Conservation (phyloP, 108 stramenopile genomes). For the Conticribra guillardii region DNA sequence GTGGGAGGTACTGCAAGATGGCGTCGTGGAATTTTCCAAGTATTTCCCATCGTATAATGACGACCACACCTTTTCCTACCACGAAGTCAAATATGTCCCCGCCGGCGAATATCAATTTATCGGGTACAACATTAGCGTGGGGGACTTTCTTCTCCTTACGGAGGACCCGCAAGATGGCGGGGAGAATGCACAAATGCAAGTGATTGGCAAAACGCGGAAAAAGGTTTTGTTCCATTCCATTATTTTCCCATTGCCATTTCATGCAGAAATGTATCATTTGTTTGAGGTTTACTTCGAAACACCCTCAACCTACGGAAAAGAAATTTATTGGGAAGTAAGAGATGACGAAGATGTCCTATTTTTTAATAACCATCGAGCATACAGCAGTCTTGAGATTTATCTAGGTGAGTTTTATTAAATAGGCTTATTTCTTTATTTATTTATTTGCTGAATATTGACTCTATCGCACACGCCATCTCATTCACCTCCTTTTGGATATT, state of each 20-base stretch:
- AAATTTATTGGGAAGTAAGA: neutral
- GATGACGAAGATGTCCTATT: neutral
- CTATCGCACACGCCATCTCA: no score
- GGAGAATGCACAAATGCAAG: no score
- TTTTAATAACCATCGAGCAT: neutral
- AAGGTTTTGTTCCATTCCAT: neutral
- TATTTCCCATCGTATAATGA: neutral
- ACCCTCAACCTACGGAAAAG: neutral
- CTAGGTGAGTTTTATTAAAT: no score
- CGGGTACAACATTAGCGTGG: neutral
- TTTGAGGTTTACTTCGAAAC: neutral
- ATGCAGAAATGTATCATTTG: neutral
- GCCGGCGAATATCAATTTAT: neutral
- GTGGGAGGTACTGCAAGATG: neutral
- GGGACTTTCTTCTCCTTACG: neutral
- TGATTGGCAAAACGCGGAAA: neutral
- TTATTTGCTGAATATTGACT: no score
- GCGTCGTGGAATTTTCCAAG: neutral
- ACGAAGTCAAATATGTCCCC: neutral
- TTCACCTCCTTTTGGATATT: no score
- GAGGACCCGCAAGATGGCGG: neutral
- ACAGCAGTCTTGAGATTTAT: no score
- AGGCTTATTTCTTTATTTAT: no score
- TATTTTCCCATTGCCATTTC: neutral
- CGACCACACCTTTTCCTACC: neutral